These are phyloP conservation scores for Capsella rubella DNA, from an alignment of 441 rosid species.

Conservation along the genomic window DNA sequence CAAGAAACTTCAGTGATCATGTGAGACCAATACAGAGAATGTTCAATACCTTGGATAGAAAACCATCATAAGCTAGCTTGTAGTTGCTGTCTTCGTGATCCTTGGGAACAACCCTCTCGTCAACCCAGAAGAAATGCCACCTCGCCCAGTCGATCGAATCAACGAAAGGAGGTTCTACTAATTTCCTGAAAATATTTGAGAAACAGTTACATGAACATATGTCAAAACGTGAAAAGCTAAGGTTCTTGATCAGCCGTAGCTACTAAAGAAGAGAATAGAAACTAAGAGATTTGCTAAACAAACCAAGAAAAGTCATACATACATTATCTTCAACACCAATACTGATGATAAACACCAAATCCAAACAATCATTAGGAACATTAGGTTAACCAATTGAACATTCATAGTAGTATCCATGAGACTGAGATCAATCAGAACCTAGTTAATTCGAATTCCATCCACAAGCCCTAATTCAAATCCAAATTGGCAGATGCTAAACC, in stretches of 20 bases:
- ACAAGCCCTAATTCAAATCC: not conserved
- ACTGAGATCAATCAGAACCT: conserved; percentile 11
- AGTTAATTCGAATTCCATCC: not conserved
- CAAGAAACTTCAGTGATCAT: not conserved
- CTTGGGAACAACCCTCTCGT: conserved; percentile 93
- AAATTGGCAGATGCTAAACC: not conserved
- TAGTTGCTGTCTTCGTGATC: conserved; percentile 85
- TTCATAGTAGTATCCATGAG: not conserved
- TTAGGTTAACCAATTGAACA: not conserved
- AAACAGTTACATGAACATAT: not conserved
- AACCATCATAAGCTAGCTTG: conserved; percentile 76
- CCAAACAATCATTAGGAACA: not conserved
- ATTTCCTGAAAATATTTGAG: conserved; percentile 59
- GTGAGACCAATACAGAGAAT: not conserved
- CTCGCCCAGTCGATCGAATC: conserved; percentile 83
- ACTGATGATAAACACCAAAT: too few relatives aligned
- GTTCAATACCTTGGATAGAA: conserved; percentile 67
- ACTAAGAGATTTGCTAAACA: too few relatives aligned
- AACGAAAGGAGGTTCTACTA: conserved; percentile 66
- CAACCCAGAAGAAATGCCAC: conserved; percentile 94
- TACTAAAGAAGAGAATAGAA: too few relatives aligned
- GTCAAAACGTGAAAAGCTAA: conserved; percentile 4
- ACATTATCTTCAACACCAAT: not conserved
- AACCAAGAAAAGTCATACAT: not conserved
- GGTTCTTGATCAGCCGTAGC: conserved; percentile 20